Evolutionary conservation across 2,329 filamentous ascomycete genomes (phyloP).

Genomic region (Microascus cirrosus): DNA sequence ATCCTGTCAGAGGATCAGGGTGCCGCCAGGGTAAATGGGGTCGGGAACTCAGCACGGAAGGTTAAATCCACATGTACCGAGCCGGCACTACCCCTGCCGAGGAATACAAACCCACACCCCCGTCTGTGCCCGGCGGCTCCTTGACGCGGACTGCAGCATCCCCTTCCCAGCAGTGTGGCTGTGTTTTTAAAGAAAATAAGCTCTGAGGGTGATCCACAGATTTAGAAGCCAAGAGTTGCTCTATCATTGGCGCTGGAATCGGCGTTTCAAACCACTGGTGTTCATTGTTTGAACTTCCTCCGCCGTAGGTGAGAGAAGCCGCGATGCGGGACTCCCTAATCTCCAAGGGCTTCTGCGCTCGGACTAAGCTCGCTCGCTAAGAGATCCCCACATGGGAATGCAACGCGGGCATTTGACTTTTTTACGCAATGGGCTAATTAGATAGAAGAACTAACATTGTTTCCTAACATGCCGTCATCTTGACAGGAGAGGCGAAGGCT

Average conservation of each 20-base stretch:
- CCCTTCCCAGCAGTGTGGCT: neutral
- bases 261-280: neutral
- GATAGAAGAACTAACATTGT: neutral
- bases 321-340: neutral
- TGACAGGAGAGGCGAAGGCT: neutral
- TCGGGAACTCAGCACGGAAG: neutral
- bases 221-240: neutral
- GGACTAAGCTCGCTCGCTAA: neutral
- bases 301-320: neutral
- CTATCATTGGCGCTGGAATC: neutral
- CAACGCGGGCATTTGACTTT: neutral
- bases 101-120: neutral
- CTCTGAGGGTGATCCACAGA: neutral
- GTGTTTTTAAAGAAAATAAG: neutral
- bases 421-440: neutral
- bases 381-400: neutral
- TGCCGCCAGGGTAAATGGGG: neutral
- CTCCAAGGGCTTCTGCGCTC: neutral
- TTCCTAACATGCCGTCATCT: neutral
- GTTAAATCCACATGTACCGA: neutral
- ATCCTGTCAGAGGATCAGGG: conserved; percentile 1
- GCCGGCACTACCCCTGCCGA: neutral
- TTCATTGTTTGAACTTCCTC: neutral
- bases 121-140: too few relatives aligned
- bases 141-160: neutral